These are phyloP conservation scores for Clitocybe nebularis DNA, from an alignment of 1,284 basidiomycete genomes.

Conservation along the genomic window DNA sequence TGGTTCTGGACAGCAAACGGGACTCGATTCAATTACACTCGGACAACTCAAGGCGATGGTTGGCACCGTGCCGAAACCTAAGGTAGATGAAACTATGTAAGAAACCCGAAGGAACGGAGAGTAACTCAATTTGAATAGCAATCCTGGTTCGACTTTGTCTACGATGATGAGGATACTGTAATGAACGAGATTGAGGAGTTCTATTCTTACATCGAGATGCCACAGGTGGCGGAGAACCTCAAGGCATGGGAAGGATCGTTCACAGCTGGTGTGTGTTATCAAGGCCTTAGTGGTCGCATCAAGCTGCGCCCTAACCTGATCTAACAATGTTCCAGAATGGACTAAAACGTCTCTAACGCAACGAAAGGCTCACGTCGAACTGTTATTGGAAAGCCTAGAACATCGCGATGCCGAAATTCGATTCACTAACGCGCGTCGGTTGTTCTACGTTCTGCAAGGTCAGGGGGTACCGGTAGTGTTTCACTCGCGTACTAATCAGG, in stretches of 20 bases:
- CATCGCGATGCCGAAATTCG: constrained; percentile 80
- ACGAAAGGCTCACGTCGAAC: constrained; percentile 71
- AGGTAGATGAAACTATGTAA: no score
- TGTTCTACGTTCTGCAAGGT: constrained; percentile 94
- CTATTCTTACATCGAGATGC: constrained; percentile 96
- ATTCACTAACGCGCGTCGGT: constrained; percentile 80
- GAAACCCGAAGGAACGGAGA: no score
- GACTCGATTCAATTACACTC: constrained; percentile 74
- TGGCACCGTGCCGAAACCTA: constrained; percentile 67
- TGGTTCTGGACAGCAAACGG: constrained; percentile 17
- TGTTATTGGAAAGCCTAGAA: constrained; percentile 82
- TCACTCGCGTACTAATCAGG: constrained; percentile 5
- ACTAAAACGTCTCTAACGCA: constrained; percentile 59
- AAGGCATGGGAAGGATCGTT: constrained; percentile 87
- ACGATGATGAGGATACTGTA: constrained; percentile 93
- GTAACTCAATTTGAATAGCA: constrained; percentile 62
- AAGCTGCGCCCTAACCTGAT: no score
- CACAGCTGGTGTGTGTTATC: constrained; percentile 53
- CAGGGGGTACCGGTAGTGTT: constrained; percentile 16
- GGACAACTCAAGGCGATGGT: constrained; percentile 80
- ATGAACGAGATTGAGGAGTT: constrained; percentile 98
- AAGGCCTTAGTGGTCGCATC: constrained; percentile 9
- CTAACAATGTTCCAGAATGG: constrained; percentile 59
- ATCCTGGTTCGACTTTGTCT: constrained; percentile 85
- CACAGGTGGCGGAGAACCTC: constrained; percentile 84